A percentile compares a stretch with the other conserved stretches of the same genome.
These are phyloP conservation scores for Penicillium canariense DNA, from an alignment of 495 filamentous ascomycete species.

Conservation along the genomic window DNA sequence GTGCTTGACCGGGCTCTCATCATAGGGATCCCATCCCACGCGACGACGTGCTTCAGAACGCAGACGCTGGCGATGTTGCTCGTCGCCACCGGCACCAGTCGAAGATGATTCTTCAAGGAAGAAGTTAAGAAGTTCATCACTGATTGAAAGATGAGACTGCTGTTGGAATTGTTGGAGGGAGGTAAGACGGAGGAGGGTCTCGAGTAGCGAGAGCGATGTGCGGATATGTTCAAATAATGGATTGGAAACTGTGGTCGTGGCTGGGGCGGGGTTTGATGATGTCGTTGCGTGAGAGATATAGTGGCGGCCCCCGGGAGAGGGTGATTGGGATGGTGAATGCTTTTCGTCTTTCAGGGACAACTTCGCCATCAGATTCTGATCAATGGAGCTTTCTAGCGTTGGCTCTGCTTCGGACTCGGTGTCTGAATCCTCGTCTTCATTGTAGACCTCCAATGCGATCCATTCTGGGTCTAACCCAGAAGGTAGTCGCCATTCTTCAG, in stretches of 20 bases:
- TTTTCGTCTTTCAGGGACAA: constrained; percentile 34
- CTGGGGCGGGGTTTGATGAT: constrained; percentile 36
- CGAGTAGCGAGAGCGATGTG: constrained; percentile 87
- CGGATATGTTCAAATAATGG: constrained; percentile 55
- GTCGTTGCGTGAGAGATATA: not conserved
- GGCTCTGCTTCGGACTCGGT: constrained; percentile 55
- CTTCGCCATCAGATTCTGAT: constrained; percentile 42
- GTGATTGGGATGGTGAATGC: constrained; percentile 19
- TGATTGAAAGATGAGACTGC: constrained; percentile 84
- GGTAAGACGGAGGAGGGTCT: constrained; percentile 88
- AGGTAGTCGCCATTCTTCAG: constrained; percentile 65
- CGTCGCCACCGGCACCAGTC: constrained; percentile 68
- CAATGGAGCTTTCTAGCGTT: constrained; percentile 27
- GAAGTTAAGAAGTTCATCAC: constrained; percentile 92
- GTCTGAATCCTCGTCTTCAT: constrained; percentile 60
- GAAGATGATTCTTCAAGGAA: constrained; percentile 82
- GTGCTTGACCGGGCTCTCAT: constrained; percentile 65
- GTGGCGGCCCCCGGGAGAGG: constrained; percentile 19
- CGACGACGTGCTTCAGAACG: constrained; percentile 67
- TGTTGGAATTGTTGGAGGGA: constrained; percentile 97
- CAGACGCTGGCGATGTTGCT: constrained; percentile 66
- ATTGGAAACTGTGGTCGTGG: constrained; percentile 40
- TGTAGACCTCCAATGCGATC: constrained; percentile 90
- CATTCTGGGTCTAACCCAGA: constrained; percentile 86
- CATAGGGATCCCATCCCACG: constrained; percentile 90